phyloP scores from a whole-genome alignment of 2,329 filamentous ascomycete genomes.

The Lasiodiplodia gonubiensis region DNA sequence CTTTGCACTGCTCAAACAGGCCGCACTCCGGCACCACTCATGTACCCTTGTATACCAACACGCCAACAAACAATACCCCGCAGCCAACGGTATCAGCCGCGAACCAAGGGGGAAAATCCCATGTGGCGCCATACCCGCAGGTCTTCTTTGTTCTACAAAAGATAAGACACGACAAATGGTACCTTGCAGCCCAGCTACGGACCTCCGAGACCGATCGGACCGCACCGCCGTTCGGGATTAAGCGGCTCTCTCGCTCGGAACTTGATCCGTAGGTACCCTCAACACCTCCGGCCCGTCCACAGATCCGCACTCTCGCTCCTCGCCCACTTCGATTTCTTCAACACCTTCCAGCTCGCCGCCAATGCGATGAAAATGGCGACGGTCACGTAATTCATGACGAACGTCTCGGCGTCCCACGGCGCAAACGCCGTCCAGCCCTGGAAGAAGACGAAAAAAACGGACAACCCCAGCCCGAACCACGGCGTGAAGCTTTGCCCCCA shows the following conservation, averaged over 20 bases:
- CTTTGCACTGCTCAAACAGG: neutral
- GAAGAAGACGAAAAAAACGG: conserved; percentile 46
- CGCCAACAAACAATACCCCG: neutral
- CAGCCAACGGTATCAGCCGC: neutral
- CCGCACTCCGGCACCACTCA: neutral
- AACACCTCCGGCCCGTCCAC: too few species aligned
- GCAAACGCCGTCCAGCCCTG: conserved; percentile 37
- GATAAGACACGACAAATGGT: neutral
- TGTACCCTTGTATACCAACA: neutral
- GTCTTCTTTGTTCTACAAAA: neutral
- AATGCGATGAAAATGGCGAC: neutral
- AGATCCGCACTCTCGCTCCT: neutral
- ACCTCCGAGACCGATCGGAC: neutral
- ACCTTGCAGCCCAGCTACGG: neutral
- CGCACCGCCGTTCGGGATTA: too few species aligned
- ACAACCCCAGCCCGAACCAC: conserved; percentile 47
- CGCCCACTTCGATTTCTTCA: neutral
- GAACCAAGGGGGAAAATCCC: neutral
- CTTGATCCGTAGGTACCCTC: too few species aligned
- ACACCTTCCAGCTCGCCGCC: neutral
- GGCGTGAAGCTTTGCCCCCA: conserved; percentile 47
- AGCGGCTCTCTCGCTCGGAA: too few species aligned
- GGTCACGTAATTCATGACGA: neutral
- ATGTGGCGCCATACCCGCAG: neutral
- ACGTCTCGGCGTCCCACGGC: conserved; percentile 29